Evolutionary conservation across 768 basidiomycete genomes (phyloP), one percentile per base, ranked within the genome.

Genomic region (Baorangia bicolor): DNA sequence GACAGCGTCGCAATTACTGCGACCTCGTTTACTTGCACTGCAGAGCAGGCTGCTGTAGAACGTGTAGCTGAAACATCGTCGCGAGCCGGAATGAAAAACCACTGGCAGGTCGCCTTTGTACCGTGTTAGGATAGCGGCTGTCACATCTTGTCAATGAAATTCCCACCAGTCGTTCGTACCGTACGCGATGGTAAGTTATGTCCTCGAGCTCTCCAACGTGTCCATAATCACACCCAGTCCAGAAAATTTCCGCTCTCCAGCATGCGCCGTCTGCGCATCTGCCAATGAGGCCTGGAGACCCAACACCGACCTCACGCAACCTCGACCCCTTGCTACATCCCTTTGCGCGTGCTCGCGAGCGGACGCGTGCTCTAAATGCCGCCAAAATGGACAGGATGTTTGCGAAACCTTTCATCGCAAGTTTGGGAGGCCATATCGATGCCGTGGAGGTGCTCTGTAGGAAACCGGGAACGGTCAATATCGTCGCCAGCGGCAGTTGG

Each of bases 371-470:
- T 3, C 70, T 98, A 43, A 96, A 94, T 59, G 97, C 97, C 2
- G 90, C 89, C 14, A 99, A 99, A 76, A 91, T 99, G 81, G 96
- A 98, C 49, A 79, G 92, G 55, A 92, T 99, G 75, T 98, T 98
- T 68, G 87, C 97, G n/a, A 98, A 97, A 65, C 97, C 97, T 0
- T 98, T 98, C 65, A 78, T 99, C 16, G 92, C 84, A 35, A 81
- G 85, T 49, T 70, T 99, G 46, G 95, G 97, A 57, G 97, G 97
- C 2, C 97, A 98, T 70, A 79, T 90, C 37, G 95, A 98, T 69
- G 93, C 94, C 18, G 87, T 98, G n/a, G 95, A 97, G 73, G 84
- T 86, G 20, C 74, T 98, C 55, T 81, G 82, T 16, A 86, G 83
- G 62, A 87, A 85, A 58, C 85, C 86, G 20, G 83, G 85, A 18